Conservation (phyloP, 164 flowering plant genomes). For the Brasenia schreberi region DNA sequence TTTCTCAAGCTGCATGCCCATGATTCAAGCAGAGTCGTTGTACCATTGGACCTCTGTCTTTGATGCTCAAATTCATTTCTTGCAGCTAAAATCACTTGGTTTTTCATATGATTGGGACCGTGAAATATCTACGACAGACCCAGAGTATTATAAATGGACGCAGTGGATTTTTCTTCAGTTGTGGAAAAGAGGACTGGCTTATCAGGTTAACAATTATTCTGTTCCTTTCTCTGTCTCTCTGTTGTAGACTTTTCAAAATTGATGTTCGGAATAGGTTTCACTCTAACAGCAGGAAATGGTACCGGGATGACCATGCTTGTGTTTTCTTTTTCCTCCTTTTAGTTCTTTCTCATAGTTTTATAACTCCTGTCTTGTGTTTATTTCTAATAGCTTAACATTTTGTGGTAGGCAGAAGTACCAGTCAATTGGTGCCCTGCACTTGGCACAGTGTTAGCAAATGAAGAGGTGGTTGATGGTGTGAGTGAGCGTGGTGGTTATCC, state of each 20-base stretch:
- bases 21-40: no score
- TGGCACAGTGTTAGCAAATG: conserved; percentile 96
- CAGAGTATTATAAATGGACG: conserved; percentile 92
- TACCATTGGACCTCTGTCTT: no score
- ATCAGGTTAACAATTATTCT: conserved; percentile 40
- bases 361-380: neutral
- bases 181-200: conserved; percentile 83
- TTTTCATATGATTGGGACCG: conserved; percentile 99
- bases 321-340: no score
- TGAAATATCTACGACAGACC: conserved; percentile 88
- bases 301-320: no score
- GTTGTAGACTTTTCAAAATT: neutral
- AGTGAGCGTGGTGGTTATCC: conserved; percentile 99
- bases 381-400: conserved; percentile 7
- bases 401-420: conserved; percentile 81
- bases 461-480: conserved; percentile 92
- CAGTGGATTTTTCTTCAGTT: conserved; percentile 98
- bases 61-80: conserved; percentile 4
- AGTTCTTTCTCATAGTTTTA: neutral
- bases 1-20: no score
- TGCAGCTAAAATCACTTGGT: conserved; percentile 88
- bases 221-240: neutral
- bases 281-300: no score
- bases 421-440: conserved; percentile 99
- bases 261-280: neutral